Conservation (phyloP, 2,329 filamentous ascomycete genomes). For the Thelonectria olida region DNA sequence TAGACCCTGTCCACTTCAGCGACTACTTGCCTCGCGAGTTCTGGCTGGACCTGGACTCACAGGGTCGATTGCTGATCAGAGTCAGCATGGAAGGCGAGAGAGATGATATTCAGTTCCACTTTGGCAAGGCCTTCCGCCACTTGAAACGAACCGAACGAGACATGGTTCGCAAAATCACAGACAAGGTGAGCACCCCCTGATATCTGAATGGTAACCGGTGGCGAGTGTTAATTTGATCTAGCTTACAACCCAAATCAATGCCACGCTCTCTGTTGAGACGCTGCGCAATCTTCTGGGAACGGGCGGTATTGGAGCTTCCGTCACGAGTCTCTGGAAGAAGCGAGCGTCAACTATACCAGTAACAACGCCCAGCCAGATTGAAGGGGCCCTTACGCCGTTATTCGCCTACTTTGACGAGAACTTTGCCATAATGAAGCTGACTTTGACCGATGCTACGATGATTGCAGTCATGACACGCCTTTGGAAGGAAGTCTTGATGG, state of each 20-base stretch:
- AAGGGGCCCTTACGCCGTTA: constrained; percentile 82
- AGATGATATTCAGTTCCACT: constrained; percentile 98
- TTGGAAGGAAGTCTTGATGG: constrained; percentile 97
- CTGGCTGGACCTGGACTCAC: constrained; percentile 96
- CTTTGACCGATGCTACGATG: constrained; percentile 95
- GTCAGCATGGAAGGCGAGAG: constrained; percentile 99
- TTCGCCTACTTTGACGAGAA: constrained; percentile 98
- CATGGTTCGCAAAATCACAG: constrained; percentile 97
- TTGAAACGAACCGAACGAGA: constrained; percentile 95
- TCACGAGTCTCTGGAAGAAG: constrained; percentile 76
- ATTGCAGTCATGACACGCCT: constrained; percentile 96
- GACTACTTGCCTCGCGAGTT: constrained; percentile 97
- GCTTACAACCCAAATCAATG: constrained; percentile 92
- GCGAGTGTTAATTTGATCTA: constrained; percentile 46
- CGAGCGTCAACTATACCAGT: constrained; percentile 63
- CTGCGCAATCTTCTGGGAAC: constrained; percentile 78
- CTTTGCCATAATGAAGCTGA: constrained; percentile 98
- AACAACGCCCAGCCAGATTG: constrained; percentile 77
- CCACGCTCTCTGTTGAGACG: constrained; percentile 85
- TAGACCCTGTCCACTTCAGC: constrained; percentile 97
- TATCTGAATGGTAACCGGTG: background rate
- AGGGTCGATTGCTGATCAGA: constrained; percentile 86
- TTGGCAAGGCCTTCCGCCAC: constrained; percentile 94
- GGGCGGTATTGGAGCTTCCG: constrained; percentile 73
- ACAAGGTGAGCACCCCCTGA: constrained; percentile 76